Evolutionary conservation across 2,329 filamentous ascomycete species (phyloP).

Genomic region (Penicillium sp.): DNA sequence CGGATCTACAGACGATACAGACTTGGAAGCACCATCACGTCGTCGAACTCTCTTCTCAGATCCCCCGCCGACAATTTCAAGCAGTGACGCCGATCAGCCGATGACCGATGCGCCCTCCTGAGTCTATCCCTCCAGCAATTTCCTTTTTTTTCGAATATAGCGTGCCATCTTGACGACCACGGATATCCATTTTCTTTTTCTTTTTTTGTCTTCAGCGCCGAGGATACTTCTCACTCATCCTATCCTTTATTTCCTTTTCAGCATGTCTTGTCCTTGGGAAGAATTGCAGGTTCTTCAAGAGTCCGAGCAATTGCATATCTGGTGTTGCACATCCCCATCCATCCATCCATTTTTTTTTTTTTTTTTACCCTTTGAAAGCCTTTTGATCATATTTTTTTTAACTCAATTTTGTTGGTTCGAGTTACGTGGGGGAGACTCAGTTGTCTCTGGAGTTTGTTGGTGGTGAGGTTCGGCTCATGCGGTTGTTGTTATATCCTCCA

Average conservation of each 20-base stretch:
- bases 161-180: constrained; percentile 23
- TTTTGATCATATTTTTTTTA: constrained; percentile 5
- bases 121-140: constrained; percentile 17
- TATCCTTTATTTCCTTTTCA: constrained; percentile 16
- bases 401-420: not conserved
- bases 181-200: constrained; percentile 20
- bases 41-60: constrained; percentile 36
- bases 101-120: constrained; percentile 39
- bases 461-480: not conserved
- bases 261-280: constrained; percentile 14
- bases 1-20: constrained; percentile 23
- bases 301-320: constrained; percentile 26
- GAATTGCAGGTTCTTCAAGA: constrained; percentile 9
- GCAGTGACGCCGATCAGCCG: constrained; percentile 35
- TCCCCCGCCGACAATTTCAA: constrained; percentile 31
- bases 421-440: constrained; percentile 6
- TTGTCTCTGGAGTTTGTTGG: constrained; percentile 4
- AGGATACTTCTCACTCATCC: constrained; percentile 8
- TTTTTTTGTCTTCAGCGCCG: constrained; percentile 15
- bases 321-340: constrained; percentile 19
- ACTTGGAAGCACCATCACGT: constrained; percentile 18
- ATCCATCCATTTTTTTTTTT: constrained; percentile 4
- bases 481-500: constrained; percentile 8
- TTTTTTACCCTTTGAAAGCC: not conserved
- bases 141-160: constrained; percentile 15